Evolutionary conservation across 2,329 filamentous ascomycete species (phyloP).

Genomic region (Drechslerella coelobrocha): DNA sequence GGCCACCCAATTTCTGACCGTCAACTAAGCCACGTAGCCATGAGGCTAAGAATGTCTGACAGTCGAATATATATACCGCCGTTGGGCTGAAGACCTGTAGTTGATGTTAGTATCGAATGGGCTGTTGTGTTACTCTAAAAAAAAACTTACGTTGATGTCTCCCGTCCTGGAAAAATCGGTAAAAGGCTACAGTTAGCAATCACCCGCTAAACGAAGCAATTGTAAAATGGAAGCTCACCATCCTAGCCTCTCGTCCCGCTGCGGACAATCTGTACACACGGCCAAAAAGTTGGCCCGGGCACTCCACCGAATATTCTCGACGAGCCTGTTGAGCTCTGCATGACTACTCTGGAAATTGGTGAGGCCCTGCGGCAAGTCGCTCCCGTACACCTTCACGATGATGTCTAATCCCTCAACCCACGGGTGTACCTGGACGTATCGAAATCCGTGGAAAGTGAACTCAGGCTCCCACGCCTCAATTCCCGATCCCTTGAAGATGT

Average conservation of each 20-base stretch:
- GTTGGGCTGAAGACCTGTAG: constrained; percentile 63
- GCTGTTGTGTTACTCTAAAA: no score
- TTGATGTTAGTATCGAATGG: not conserved
- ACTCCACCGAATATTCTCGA: constrained; percentile 65
- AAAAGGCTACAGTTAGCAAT: not conserved
- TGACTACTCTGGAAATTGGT: constrained; percentile 65
- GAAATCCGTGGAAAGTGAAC: constrained; percentile 65
- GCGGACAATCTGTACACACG: constrained; percentile 67
- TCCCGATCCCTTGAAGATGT: constrained; percentile 35
- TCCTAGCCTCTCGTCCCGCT: constrained; percentile 65
- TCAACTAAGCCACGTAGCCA: constrained; percentile 63
- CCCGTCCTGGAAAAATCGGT: constrained; percentile 23
- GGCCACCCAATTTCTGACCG: constrained; percentile 56
- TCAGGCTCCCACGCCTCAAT: constrained; percentile 59
- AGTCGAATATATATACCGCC: constrained; percentile 65
- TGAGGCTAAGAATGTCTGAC: constrained; percentile 62
- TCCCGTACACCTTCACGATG: constrained; percentile 62
- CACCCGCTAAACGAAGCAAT: not conserved
- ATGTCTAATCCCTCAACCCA: constrained; percentile 57
- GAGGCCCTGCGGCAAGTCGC: constrained; percentile 62
- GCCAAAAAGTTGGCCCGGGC: constrained; percentile 68
- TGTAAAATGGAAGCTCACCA: constrained; percentile 62
- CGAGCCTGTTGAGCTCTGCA: constrained; percentile 63
- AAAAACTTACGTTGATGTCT: constrained; percentile 34
- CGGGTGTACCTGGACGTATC: constrained; percentile 62